Base-by-base conservation (phyloP, 177 flowering plant genomes). In the Vitis hybrid region DNA sequence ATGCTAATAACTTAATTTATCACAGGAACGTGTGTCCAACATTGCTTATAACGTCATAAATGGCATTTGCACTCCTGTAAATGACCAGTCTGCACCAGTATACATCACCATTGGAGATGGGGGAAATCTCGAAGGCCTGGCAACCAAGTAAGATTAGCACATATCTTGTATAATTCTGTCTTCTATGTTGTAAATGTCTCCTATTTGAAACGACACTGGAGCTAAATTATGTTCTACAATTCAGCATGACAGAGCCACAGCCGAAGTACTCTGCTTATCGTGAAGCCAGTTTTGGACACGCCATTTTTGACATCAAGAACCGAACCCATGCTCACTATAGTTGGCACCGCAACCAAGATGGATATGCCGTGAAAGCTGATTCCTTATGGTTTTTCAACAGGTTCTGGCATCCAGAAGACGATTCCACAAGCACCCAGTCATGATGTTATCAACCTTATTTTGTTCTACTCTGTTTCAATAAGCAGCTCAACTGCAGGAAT, bases 31-130 rank as follows among this genome's bases (percentile, higher is more conserved):
- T 11, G 77, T 92, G 32, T 92, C 98, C 1, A 92, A 92, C 75
- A 60, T 87, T 45, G 91, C 89, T 12, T 89, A 93, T 81, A 83
- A 84, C 73, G 70, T 91, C 17, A 79, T 78, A 15, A 89, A 89
- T 62, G 91, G 94, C n/a, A 3, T 63, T 17, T 87, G 91, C 79
- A 76, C 54, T 15, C 98, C 94, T 3, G 80, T 87, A 3, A 70
- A 45, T 5, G 91, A 92, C 72, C 84, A 69, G 45, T 84, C 87
- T 63, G 94, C 94, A 13, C 97, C 98, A 12, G 91, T 91, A 2
- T 92, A 91, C 81, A 87, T 92, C 18, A 91, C 93, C 73, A 85
- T 92, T 62, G 97, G 97, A 0, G 97, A 92, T 76, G 97, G 97
- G 64, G 97, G 97, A 64, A 92, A 92, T 70, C 50, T 81, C 19